These are phyloP conservation scores for Clavispora asparagi DNA, from an alignment of 805 yeast genomes.

Conservation along the genomic window DNA sequence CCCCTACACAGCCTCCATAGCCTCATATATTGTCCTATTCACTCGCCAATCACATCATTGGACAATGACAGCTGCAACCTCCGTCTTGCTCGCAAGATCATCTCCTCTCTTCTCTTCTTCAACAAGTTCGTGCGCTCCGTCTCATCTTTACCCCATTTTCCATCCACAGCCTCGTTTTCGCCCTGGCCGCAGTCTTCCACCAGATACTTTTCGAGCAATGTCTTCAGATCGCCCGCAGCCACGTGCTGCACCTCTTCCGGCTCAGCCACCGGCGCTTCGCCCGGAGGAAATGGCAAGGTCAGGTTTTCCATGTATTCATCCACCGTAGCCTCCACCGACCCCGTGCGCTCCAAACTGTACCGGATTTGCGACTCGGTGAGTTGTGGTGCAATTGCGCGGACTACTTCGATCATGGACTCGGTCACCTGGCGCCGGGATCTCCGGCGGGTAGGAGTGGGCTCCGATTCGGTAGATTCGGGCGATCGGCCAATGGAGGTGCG, in stretches of 20 bases:
- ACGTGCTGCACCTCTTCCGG: conserved; percentile 6
- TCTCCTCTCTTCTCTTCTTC: conserved; percentile 30
- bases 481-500: not conserved
- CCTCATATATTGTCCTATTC: not conserved
- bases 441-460: conserved; percentile 12
- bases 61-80: conserved; percentile 42
- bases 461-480: not conserved
- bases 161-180: conserved; percentile 13
- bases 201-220: conserved; percentile 40
- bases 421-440: conserved; percentile 46
- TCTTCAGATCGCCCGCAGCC: conserved; percentile 2
- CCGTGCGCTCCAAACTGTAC: conserved; percentile 67
- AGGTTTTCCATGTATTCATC: conserved; percentile 63
- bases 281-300: conserved; percentile 54
- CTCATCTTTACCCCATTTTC: conserved; percentile 21
- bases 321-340: conserved; percentile 77
- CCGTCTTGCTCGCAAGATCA: conserved; percentile 38
- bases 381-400: conserved; percentile 75
- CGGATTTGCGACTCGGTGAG: conserved; percentile 66
- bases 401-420: conserved; percentile 76
- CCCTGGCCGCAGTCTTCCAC: conserved; percentile 22
- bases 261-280: conserved; percentile 8
- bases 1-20: no score
- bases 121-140: conserved; percentile 12
- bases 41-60: conserved; percentile 17